Conservation (phyloP, 2,329 filamentous ascomycete genomes). For the Pseudogymnoascus sp. region DNA sequence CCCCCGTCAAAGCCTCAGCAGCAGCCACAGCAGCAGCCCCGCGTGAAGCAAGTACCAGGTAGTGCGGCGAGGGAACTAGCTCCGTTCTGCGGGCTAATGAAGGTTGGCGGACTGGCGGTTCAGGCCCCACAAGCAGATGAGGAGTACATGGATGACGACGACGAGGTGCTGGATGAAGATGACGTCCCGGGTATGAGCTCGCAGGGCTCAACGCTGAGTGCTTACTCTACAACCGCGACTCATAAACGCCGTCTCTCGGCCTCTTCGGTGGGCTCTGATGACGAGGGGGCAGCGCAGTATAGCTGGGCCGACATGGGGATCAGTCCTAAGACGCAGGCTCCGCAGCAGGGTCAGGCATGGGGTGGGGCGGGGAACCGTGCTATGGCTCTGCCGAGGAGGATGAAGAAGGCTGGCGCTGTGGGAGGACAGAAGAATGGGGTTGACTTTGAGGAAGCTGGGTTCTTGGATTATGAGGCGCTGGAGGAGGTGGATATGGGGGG, state of each 20-base stretch:
- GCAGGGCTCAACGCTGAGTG: constrained; percentile 16
- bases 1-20: constrained; percentile 19
- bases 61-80: constrained; percentile 50
- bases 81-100: constrained; percentile 75
- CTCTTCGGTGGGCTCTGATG: constrained; percentile 12
- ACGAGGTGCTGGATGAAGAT: constrained; percentile 24
- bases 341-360: constrained; percentile 16
- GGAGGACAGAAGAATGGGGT: constrained; percentile 39
- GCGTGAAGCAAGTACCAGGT: constrained; percentile 13
- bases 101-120: constrained; percentile 57
- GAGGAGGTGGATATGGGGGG: constrained; percentile 27
- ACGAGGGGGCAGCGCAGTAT: background rate
- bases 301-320: background rate
- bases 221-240: background rate
- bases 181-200: constrained; percentile 20
- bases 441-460: constrained; percentile 62
- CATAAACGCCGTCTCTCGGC: background rate
- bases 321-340: constrained; percentile 11
- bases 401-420: constrained; percentile 18
- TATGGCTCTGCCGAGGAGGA: constrained; percentile 17
- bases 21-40: constrained; percentile 6
- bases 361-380: constrained; percentile 30
- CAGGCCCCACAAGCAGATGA: constrained; percentile 34
- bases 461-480: constrained; percentile 39
- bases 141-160: constrained; percentile 35